Evolutionary conservation across 2,329 filamentous ascomycete species (phyloP).

Genomic region (Botrytis sinoallii): DNA sequence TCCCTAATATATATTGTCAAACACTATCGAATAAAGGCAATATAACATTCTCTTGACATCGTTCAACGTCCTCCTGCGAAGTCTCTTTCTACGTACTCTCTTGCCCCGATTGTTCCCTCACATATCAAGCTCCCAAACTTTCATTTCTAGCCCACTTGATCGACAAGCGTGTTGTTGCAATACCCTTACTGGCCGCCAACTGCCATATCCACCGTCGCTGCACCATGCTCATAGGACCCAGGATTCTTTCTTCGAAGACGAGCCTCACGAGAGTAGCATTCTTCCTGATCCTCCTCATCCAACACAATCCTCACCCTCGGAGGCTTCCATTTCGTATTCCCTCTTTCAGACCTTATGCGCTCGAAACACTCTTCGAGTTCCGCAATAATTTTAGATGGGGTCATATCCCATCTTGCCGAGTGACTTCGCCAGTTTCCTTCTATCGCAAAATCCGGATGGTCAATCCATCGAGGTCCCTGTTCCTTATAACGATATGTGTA

Average conservation of each 20-base stretch:
- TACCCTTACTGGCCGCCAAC: neutral
- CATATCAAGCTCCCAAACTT: too few relatives aligned
- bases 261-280: neutral
- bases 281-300: neutral
- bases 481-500: neutral
- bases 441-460: neutral
- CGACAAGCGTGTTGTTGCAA: too few relatives aligned
- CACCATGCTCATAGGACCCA: neutral
- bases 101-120: neutral
- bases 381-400: neutral
- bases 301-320: neutral
- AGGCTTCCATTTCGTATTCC: neutral
- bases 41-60: neutral
- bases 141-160: too few relatives aligned
- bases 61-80: rapidly evolving
- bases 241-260: neutral
- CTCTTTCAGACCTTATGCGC: neutral
- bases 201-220: neutral
- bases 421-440: neutral
- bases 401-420: neutral
- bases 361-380: neutral
- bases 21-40: neutral
- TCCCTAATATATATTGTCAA: neutral
- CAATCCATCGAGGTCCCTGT: neutral
- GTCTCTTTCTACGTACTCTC: neutral